Conservation (phyloP, 768 basidiomycete species). For the Leccinum disarticulatum region DNA sequence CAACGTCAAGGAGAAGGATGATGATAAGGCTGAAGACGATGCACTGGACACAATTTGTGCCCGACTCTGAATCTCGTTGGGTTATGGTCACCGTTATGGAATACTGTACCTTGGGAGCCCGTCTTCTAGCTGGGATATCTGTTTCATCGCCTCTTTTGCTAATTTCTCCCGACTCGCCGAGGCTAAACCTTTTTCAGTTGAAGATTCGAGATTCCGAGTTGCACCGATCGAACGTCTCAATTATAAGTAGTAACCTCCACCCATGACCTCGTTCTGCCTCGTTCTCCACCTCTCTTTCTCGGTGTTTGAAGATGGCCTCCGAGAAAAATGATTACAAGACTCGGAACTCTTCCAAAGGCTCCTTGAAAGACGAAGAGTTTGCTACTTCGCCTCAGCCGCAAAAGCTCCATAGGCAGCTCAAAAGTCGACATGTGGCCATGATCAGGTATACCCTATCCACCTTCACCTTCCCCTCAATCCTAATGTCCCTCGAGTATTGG, state of each 20-base stretch:
- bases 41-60: neutral
- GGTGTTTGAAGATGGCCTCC: conserved; percentile 6
- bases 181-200: too few species aligned
- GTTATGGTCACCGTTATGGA: too few species aligned
- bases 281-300: too few species aligned
- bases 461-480: neutral
- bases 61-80: too few species aligned
- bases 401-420: conserved; percentile 57
- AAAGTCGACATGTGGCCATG: conserved; percentile 81
- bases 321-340: conserved; percentile 22
- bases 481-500: conserved; percentile 41
- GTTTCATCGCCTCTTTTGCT: too few species aligned
- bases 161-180: too few species aligned
- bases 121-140: too few species aligned
- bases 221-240: neutral
- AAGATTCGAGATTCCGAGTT: too few species aligned
- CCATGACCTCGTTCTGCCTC: neutral
- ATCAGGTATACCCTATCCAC: conserved; percentile 51
- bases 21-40: conserved; percentile 30
- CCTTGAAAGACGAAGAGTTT: conserved; percentile 25
- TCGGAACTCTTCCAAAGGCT: conserved; percentile 10
- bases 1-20: neutral
- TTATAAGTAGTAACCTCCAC: neutral
- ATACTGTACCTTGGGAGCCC: too few species aligned
- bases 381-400: neutral